phyloP scores from a whole-genome alignment of 2,329 filamentous ascomycete species.

The Corinectria fuckeliana region DNA sequence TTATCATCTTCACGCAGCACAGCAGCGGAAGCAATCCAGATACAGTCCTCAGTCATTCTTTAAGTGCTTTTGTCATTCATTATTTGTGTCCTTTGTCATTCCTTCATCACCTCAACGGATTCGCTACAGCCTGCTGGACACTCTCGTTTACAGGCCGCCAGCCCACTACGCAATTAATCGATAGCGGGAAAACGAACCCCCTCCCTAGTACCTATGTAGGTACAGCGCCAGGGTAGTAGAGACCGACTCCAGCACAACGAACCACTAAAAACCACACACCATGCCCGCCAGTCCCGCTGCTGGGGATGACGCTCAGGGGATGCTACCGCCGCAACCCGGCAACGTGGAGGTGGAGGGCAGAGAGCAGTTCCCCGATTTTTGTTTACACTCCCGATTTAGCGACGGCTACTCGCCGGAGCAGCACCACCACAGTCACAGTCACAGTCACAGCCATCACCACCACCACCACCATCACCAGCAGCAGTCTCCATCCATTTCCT shows the following conservation, averaged over 20 bases:
- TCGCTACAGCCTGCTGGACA: not conserved
- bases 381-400: slow-evolving; percentile 46
- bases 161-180: slow-evolving; percentile 1
- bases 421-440: slow-evolving; percentile 3
- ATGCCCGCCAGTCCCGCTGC: slow-evolving; percentile 28
- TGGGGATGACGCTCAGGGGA: slow-evolving; percentile 35
- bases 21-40: not conserved
- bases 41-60: not conserved
- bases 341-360: slow-evolving; percentile 43
- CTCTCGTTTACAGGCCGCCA: not conserved
- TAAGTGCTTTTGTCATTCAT: not conserved
- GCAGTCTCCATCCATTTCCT: slow-evolving; percentile 36
- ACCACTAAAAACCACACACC: slow-evolving; percentile 22
- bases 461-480: slow-evolving; percentile 37
- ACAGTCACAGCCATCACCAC: slow-evolving; percentile 24
- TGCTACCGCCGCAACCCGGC: slow-evolving; percentile 43
- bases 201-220: too few relatives aligned
- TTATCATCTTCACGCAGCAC: not conserved
- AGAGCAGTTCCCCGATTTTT: slow-evolving; percentile 51
- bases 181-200: slow-evolving; percentile 16
- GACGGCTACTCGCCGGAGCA: slow-evolving; percentile 17
- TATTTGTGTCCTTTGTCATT: not conserved
- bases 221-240: slow-evolving; percentile 5
- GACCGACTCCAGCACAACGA: not conserved
- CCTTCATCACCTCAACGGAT: too few relatives aligned